A percentile compares a stretch with the other conserved stretches of the same genome.
Evolutionary conservation across 1,284 basidiomycete genomes (phyloP).

Genomic region (Coniferiporia sulphurascens): DNA sequence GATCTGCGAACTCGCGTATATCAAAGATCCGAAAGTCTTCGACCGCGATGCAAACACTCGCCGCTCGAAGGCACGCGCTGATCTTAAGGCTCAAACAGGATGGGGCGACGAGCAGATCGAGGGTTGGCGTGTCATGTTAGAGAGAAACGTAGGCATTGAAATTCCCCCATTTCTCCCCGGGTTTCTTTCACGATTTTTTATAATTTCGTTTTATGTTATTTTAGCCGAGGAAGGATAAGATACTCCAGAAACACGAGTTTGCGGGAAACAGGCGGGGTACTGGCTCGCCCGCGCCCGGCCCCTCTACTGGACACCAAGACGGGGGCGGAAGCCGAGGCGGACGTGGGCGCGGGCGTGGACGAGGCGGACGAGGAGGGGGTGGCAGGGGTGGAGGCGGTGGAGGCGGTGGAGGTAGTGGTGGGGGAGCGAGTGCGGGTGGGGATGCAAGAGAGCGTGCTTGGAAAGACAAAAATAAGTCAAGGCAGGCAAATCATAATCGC

Average conservation of each 20-base stretch:
- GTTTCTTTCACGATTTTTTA: not conserved
- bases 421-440: conserved; percentile 27
- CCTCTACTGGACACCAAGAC: conserved; percentile 1
- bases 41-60: conserved; percentile 71
- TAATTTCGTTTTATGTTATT: not conserved
- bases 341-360: conserved; percentile 18
- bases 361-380: conserved; percentile 28
- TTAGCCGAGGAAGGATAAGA: conserved; percentile 70
- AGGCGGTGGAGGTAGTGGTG: conserved; percentile 32
- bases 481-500: conserved; percentile 55
- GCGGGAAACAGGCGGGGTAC: conserved; percentile 47
- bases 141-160: conserved; percentile 64
- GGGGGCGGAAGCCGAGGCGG: not conserved
- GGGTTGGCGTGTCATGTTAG: conserved; percentile 85
- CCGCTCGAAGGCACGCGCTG: conserved; percentile 56
- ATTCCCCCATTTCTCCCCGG: not conserved
- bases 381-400: conserved; percentile 34
- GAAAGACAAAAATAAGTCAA: conserved; percentile 70
- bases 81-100: conserved; percentile 63
- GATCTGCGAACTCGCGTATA: conserved; percentile 71
- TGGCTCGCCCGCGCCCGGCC: conserved; percentile 10
- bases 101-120: conserved; percentile 81
- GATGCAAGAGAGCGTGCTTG: conserved; percentile 49
- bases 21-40: conserved; percentile 69
- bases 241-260: conserved; percentile 71